Conservation (phyloP, 2,329 filamentous ascomycete genomes). For the Lasiodiplodia gonubiensis region DNA sequence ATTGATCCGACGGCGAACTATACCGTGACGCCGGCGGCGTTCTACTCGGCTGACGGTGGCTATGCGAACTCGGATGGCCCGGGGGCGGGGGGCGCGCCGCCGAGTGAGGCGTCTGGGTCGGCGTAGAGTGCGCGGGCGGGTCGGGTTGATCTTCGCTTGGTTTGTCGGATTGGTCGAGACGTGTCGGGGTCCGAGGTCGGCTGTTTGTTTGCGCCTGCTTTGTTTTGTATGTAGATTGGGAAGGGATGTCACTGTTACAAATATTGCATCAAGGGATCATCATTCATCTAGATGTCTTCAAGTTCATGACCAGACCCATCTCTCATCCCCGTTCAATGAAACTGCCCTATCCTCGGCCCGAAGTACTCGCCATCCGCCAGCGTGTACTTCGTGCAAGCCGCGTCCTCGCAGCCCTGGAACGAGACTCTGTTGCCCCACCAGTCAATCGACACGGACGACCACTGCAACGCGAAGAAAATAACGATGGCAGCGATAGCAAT, state of each 20-base stretch:
- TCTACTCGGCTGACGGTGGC: slow-evolving; percentile 23
- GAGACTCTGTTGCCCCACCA: slow-evolving; percentile 68
- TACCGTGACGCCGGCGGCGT: slow-evolving; percentile 26
- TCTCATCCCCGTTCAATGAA: slow-evolving; percentile 19
- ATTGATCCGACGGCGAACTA: slow-evolving; percentile 18
- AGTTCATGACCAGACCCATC: too few species aligned
- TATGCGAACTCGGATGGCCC: slow-evolving; percentile 9
- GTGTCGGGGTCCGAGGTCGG: too few species aligned
- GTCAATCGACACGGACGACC: slow-evolving; percentile 58
- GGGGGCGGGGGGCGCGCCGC: too few species aligned
- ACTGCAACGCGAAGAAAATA: slow-evolving; percentile 71
- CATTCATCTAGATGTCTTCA: too few species aligned
- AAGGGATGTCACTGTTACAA: too few species aligned
- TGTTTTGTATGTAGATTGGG: too few species aligned
- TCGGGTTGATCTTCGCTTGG: too few species aligned
- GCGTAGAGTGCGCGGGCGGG: too few species aligned
- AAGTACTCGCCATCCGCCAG: slow-evolving; percentile 42
- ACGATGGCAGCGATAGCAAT: slow-evolving; percentile 70
- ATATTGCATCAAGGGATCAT: too few species aligned
- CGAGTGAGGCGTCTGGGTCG: too few species aligned
- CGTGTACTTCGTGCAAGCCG: slow-evolving; percentile 47
- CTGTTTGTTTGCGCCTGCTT: too few species aligned
- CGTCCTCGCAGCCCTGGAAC: slow-evolving; percentile 52
- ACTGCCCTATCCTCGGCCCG: slow-evolving; percentile 47
- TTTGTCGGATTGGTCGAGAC: too few species aligned